A percentile compares a stretch with the other conserved stretches of the same genome.
phyloP scores from a whole-genome alignment of 768 basidiomycete species.

The Lactifluus subvellereus region DNA sequence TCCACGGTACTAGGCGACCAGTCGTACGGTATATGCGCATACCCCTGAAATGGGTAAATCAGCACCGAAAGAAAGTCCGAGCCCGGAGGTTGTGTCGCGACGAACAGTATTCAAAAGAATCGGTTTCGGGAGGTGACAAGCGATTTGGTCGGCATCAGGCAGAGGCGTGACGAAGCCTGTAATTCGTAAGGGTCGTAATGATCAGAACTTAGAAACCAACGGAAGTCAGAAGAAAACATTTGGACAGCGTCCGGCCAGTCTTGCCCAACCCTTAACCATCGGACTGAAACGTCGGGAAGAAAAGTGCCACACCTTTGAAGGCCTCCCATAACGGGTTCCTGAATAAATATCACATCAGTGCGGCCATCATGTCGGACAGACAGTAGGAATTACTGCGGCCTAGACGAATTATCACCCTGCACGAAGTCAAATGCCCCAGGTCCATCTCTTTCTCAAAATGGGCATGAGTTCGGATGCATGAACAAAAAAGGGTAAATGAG shows the following conservation, averaged over 20 bases:
- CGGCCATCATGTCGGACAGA: not conserved
- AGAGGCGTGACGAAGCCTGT: conserved; percentile 58
- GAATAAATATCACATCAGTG: conserved; percentile 20
- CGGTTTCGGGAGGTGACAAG: conserved; percentile 73
- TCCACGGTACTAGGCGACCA: conserved; percentile 73
- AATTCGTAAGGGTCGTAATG: not conserved
- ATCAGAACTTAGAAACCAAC: not conserved
- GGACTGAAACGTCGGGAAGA: not conserved
- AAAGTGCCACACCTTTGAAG: conserved; percentile 50
- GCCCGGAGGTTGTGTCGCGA: conserved; percentile 15
- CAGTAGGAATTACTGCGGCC: conserved; percentile 39
- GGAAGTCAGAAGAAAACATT: not conserved
- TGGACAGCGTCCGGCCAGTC: not conserved
- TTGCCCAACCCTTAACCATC: not conserved
- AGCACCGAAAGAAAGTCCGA: conserved; percentile 14
- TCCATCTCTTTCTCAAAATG: conserved; percentile 50
- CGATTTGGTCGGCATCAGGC: conserved; percentile 54
- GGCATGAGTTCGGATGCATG: not conserved
- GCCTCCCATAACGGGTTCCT: conserved; percentile 80
- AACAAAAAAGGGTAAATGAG: not conserved
- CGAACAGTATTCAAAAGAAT: conserved; percentile 68
- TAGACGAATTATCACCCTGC: conserved; percentile 63
- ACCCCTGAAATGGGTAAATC: conserved; percentile 42
- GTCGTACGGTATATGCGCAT: conserved; percentile 58
- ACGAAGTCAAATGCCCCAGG: conserved; percentile 75